Conservation (phyloP, 2,329 filamentous ascomycete genomes). For the Cadophora sp. region DNA sequence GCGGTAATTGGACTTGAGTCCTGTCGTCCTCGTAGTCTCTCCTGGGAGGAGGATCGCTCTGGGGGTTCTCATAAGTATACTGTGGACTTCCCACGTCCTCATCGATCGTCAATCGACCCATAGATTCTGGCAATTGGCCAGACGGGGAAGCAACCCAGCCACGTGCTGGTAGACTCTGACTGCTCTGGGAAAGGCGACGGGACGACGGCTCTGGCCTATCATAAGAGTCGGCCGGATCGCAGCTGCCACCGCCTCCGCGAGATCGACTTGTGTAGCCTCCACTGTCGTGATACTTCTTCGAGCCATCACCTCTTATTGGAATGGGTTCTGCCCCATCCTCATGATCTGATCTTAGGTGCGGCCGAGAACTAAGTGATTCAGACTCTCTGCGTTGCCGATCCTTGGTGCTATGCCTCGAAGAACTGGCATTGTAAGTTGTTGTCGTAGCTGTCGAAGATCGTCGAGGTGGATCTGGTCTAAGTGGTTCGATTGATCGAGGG, state of each 20-base stretch:
- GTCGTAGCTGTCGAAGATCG: neutral
- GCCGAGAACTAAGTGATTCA: neutral
- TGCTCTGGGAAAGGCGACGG: constrained; percentile 3
- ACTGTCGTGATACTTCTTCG: constrained; percentile 2
- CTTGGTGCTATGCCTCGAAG: constrained; percentile 7
- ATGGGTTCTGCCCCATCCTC: neutral
- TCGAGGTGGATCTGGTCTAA: neutral
- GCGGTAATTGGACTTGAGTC: neutral
- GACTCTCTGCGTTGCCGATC: constrained; percentile 13
- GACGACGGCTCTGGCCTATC: neutral
- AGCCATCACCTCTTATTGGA: neutral
- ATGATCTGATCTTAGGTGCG: neutral
- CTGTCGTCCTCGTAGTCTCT: neutral
- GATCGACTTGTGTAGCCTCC: neutral
- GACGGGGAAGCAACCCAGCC: neutral
- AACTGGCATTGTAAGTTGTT: neutral
- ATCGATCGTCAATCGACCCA: neutral
- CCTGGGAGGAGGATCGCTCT: neutral
- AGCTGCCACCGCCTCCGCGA: neutral
- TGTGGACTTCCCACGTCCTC: neutral
- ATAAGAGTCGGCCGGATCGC: neutral
- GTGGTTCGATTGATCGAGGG: constrained; percentile 14
- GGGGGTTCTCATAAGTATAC: neutral
- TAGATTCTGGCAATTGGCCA: neutral
- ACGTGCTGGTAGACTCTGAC: neutral